Evolutionary conservation across 176 grass and related monocot genomes (phyloP), one percentile per base, ranked within the genome.

Genomic region (Olyra latifolia): DNA sequence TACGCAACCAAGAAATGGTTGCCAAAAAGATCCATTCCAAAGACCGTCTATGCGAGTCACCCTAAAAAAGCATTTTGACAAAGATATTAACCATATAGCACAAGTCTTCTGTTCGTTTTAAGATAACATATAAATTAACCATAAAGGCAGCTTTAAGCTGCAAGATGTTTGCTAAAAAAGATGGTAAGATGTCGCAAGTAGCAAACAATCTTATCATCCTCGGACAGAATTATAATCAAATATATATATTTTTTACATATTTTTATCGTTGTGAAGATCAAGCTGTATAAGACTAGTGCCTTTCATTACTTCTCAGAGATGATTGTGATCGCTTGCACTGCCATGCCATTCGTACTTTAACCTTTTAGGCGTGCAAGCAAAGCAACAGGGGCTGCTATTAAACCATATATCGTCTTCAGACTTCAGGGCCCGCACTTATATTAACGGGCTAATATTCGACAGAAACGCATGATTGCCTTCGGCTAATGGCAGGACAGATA

Each of bases 121-220:
- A 23, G 6, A 5, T n/a, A 40, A 40, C 16, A 22, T 35, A 62
- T 1, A 11, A 20, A 66, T 32, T 1, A 39, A 65, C 60, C n/a
- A n/a, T 10, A 80, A 35, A 17, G 13, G 5, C 17, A 19, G 24
- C 39, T 83, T 55, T 32, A 56, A 57, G n/a, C n/a, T n/a, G n/a
- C n/a, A n/a, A n/a, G n/a, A n/a, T n/a, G n/a, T n/a, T n/a, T n/a
- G n/a, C n/a, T n/a, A n/a, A n/a, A n/a, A n/a, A n/a, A n/a, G n/a
- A n/a, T 42, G 38, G 25, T 46, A 22, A 14, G 17, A 41, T 64
- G 57, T 54, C 45, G 67, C 46, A 28, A 72, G 23, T 23, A 78
- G 83, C 68, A 79, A 86, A 80, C 58, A 80, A 57, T 9, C 38
- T 52, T 64, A 80, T 66, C 29, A 66, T 74, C 58, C 76, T 57